Conservation (phyloP, 176 grass and related monocot species). For the Microstegium vimineum region DNA sequence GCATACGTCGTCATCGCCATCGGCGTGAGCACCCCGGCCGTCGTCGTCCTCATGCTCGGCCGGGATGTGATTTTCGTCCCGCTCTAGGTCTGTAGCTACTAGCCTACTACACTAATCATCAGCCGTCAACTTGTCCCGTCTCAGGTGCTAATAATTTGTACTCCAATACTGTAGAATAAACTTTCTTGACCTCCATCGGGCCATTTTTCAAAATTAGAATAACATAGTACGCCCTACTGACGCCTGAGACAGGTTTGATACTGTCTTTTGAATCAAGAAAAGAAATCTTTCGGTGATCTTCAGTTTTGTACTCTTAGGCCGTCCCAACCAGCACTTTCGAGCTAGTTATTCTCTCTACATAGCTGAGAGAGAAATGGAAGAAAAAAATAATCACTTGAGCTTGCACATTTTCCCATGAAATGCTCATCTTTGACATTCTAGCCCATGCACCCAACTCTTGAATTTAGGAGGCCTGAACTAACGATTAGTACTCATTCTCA, state of each 20-base stretch:
- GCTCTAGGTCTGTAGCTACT: background rate
- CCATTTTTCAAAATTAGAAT: background rate
- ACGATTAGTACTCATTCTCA: no score
- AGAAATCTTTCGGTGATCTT: background rate
- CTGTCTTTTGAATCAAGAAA: background rate
- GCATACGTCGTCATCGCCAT: constrained; percentile 21
- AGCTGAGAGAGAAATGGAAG: no score
- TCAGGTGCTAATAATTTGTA: background rate
- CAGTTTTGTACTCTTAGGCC: no score
- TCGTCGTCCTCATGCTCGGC: constrained; percentile 9
- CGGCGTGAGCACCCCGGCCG: background rate
- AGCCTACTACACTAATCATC: background rate
- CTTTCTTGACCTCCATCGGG: background rate
- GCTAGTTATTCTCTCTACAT: no score
- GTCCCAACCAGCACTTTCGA: no score
- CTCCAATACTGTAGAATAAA: background rate
- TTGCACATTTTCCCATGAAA: no score
- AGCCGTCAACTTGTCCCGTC: constrained; percentile 8
- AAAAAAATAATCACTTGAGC: no score
- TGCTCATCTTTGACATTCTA: no score
- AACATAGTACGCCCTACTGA: background rate
- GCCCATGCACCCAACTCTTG: no score
- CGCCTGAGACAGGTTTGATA: background rate
- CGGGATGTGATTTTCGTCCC: background rate
- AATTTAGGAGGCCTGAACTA: no score